phyloP scores from a whole-genome alignment of 345 rosid species.

The Syzygium aromaticum region DNA sequence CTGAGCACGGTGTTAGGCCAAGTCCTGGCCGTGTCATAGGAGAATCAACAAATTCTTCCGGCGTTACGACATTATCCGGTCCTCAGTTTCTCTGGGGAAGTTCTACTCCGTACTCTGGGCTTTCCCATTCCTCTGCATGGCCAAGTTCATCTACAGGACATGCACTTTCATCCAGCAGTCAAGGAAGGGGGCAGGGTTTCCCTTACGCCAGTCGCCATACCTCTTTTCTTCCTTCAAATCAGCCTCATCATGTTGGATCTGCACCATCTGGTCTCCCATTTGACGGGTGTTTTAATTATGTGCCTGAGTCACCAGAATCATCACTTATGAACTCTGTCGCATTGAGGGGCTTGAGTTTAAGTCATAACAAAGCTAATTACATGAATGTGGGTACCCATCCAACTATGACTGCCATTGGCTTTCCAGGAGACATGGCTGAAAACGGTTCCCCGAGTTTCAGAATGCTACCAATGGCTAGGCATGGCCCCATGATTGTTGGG shows the following conservation, averaged over 20 bases:
- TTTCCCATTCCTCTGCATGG: slow-evolving; percentile 54
- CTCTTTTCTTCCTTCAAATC: slow-evolving; percentile 39
- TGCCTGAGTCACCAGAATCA: slow-evolving; percentile 64
- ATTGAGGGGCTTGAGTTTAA: slow-evolving; percentile 37
- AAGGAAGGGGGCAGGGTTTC: slow-evolving; percentile 29
- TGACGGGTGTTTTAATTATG: slow-evolving; percentile 72
- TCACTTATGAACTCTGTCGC: slow-evolving; percentile 52
- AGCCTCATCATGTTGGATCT: slow-evolving; percentile 75
- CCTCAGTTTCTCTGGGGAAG: slow-evolving; percentile 96
- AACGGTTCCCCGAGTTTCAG: slow-evolving; percentile 44
- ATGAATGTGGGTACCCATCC: slow-evolving; percentile 32
- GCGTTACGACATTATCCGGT: slow-evolving; percentile 63
- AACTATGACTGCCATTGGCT: slow-evolving; percentile 34
- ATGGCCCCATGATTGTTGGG: slow-evolving; percentile 29
- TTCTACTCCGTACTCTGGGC: slow-evolving; percentile 51
- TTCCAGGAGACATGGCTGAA: slow-evolving; percentile 40
- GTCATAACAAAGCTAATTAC: slow-evolving; percentile 36
- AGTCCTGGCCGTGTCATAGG: slow-evolving; percentile 37
- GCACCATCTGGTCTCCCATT: slow-evolving; percentile 84
- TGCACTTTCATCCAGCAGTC: slow-evolving; percentile 46
- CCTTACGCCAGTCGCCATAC: slow-evolving; percentile 35
- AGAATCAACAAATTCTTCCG: slow-evolving; percentile 52
- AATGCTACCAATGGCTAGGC: slow-evolving; percentile 53
- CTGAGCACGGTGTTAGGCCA: slow-evolving; percentile 48
- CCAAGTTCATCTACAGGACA: slow-evolving; percentile 45